Percentiles rank a stretch among this genome's conserved stretches.
Conservation (phyloP, 169 alveolate genomes). For the Perkinsus marinus region DNA sequence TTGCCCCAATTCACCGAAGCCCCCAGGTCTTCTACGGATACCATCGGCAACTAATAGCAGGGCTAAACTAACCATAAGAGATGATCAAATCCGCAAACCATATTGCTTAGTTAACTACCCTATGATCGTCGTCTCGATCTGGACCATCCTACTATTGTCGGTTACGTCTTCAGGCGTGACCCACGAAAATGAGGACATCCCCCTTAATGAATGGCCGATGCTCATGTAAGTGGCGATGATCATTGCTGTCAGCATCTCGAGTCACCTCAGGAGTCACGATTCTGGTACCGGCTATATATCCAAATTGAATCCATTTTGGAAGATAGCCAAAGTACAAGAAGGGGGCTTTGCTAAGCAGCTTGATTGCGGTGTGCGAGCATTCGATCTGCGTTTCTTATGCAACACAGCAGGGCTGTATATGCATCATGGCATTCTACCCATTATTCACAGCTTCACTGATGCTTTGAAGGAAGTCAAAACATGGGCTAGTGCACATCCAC, state of each 20-base stretch:
- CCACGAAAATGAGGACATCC: background rate
- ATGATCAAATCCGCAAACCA: too few species aligned
- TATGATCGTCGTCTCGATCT: too few species aligned
- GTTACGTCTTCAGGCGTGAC: too few species aligned
- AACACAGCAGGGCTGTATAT: background rate
- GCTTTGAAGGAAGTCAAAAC: background rate
- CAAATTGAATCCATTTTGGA: background rate
- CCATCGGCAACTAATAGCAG: too few species aligned
- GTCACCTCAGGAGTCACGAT: background rate
- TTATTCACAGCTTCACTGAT: background rate
- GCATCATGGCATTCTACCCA: background rate
- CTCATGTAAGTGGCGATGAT: background rate
- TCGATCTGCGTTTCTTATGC: background rate
- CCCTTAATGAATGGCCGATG: background rate
- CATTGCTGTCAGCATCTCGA: background rate
- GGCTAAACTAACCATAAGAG: too few species aligned
- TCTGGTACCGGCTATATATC: background rate
- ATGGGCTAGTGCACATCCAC: background rate
- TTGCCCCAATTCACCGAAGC: too few species aligned
- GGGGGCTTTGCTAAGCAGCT: background rate
- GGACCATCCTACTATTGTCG: too few species aligned
- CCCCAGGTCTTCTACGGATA: too few species aligned
- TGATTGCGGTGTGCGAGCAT: background rate
- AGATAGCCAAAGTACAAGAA: background rate
- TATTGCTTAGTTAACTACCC: too few species aligned